These are phyloP conservation scores for Takakia lepidozioides DNA, from an alignment of 225 moss, liverwort and hornwort species.

Conservation along the genomic window DNA sequence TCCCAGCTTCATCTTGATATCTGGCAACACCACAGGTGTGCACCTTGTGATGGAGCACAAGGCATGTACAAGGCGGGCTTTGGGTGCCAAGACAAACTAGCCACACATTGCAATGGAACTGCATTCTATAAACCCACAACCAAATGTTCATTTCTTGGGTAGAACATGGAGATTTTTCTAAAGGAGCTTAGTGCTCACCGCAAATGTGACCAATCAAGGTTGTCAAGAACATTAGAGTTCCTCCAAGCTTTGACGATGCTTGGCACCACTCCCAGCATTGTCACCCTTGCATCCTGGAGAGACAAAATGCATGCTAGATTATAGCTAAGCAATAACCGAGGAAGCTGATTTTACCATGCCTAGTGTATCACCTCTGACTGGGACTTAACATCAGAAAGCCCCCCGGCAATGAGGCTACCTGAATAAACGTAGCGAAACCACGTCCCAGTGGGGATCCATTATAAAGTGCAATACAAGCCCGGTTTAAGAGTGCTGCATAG, in stretches of 20 bases:
- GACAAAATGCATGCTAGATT: too few species aligned
- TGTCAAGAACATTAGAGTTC: slow-evolving; percentile 50
- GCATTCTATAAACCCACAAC: too few species aligned
- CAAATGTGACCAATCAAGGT: slow-evolving; percentile 51
- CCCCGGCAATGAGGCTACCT: slow-evolving; percentile 31
- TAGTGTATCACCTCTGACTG: too few species aligned
- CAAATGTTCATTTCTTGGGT: background rate
- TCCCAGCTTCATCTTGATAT: too few species aligned
- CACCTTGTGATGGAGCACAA: too few species aligned
- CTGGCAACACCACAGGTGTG: too few species aligned
- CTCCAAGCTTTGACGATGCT: slow-evolving; percentile 77
- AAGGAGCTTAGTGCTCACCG: background rate
- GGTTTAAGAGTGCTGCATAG: slow-evolving; percentile 54
- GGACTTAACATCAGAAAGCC: too few species aligned
- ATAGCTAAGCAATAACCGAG: too few species aligned
- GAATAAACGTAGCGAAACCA: slow-evolving; percentile 51
- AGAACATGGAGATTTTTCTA: background rate
- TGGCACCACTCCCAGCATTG: slow-evolving; percentile 60
- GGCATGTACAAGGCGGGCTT: too few species aligned
- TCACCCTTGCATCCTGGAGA: slow-evolving; percentile 78
- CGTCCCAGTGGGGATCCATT: slow-evolving; percentile 47
- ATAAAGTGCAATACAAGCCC: slow-evolving; percentile 57
- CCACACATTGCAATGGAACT: background rate
- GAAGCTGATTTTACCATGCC: too few species aligned
- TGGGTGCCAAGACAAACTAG: background rate